Evolutionary conservation across 1,284 basidiomycete genomes (phyloP).

Genomic region (Ustilago tritici): DNA sequence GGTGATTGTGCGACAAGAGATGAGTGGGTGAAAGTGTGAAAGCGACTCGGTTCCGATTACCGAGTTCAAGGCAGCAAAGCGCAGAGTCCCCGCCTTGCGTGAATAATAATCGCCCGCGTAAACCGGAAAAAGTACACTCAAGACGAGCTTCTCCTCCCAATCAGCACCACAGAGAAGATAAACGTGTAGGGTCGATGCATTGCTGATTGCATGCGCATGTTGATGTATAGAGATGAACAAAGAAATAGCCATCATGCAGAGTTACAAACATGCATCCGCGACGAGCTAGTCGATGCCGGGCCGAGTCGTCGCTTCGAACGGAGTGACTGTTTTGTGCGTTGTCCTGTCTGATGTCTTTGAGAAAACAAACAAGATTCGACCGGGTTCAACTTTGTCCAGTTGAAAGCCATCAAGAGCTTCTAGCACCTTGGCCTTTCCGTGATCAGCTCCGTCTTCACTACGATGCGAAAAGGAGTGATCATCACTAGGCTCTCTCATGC

Average conservation of each 20-base stretch:
- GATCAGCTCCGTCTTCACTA: conserved; percentile 13
- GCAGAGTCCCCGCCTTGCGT: background rate
- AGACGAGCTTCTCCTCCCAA: conserved; percentile 47
- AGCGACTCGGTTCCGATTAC: background rate
- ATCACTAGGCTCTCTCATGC: conserved; percentile 34
- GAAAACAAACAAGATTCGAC: conserved; percentile 52
- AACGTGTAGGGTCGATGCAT: background rate
- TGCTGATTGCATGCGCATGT: background rate
- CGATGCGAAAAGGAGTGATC: conserved; percentile 28
- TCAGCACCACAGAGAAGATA: conserved; percentile 23
- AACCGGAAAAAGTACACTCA: too few relatives aligned
- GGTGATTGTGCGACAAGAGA: background rate
- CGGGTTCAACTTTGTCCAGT: conserved; percentile 32
- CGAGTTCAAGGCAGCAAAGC: background rate
- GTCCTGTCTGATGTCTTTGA: conserved; percentile 41
- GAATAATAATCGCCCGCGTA: background rate
- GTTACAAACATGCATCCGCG: background rate
- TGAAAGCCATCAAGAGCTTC: conserved; percentile 14
- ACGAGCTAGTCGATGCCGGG: conserved; percentile 10
- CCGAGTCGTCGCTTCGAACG: conserved; percentile 1
- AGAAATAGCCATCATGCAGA: background rate
- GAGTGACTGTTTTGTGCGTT: conserved; percentile 11
- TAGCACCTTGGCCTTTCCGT: background rate
- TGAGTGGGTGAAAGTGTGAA: conserved; percentile 4
- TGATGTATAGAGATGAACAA: background rate